Conservation (phyloP, 2,329 filamentous ascomycete species). For the Venturia pyrina region DNA sequence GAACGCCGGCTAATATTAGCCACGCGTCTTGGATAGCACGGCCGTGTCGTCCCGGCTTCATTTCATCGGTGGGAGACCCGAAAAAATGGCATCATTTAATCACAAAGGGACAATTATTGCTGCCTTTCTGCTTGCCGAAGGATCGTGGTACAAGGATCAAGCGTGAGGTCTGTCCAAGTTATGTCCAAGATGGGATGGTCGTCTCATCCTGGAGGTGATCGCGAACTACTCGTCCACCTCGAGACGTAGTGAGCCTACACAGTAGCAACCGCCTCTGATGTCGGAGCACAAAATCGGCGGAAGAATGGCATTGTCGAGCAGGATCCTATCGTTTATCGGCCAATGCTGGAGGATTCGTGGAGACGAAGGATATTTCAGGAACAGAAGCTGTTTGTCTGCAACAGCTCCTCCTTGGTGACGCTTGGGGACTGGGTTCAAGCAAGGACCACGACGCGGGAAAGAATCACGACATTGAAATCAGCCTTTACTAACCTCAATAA, state of each 20-base stretch:
- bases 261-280: not conserved
- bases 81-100: not conserved
- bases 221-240: not conserved
- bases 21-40: slow-evolving; percentile 2
- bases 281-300: not conserved
- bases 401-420: not conserved
- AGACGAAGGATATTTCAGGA: not conserved
- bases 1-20: not conserved
- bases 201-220: slow-evolving; percentile 4
- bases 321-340: not conserved
- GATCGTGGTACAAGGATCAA: not conserved
- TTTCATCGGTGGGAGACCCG: not conserved
- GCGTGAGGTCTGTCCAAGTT: not conserved
- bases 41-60: not conserved
- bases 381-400: not conserved
- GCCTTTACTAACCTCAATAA: not conserved
- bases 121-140: not conserved
- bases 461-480: not conserved
- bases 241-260: not conserved
- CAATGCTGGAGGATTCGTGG: not conserved
- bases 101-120: not conserved
- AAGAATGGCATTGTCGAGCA: not conserved
- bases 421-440: not conserved
- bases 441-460: not conserved
- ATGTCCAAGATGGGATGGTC: not conserved